Conservation (phyloP, 2,329 filamentous ascomycete genomes). For the Basipetospora chlamydospora region DNA sequence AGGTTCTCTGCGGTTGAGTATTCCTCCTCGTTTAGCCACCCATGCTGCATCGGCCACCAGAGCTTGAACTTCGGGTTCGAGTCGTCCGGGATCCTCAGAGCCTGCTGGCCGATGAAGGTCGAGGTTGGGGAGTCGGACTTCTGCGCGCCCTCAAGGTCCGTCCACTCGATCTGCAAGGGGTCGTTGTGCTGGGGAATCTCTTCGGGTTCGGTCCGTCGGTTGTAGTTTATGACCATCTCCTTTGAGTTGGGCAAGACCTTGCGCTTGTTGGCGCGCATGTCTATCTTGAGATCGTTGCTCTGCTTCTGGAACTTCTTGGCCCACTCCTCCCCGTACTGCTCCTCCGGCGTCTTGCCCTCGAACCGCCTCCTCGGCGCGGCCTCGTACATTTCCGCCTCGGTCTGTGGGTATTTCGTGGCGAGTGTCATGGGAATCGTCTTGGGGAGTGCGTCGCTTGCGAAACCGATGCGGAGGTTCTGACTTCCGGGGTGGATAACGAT, state of each 20-base stretch:
- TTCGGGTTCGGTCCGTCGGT: constrained; percentile 69
- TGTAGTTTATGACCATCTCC: constrained; percentile 89
- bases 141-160: constrained; percentile 54
- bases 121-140: constrained; percentile 45
- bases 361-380: constrained; percentile 60
- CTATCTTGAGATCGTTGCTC: constrained; percentile 73
- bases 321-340: constrained; percentile 77
- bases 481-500: constrained; percentile 93
- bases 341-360: constrained; percentile 50
- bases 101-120: constrained; percentile 69
- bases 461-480: constrained; percentile 84
- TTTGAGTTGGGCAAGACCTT: constrained; percentile 95
- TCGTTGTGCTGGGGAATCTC: constrained; percentile 91
- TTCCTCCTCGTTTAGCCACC: constrained; percentile 81
- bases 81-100: constrained; percentile 74
- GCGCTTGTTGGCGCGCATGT: constrained; percentile 87
- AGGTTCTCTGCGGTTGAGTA: constrained; percentile 69
- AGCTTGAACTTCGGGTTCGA: constrained; percentile 83
- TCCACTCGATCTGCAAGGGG: constrained; percentile 88
- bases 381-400: constrained; percentile 71
- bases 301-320: constrained; percentile 63
- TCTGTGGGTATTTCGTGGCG: constrained; percentile 61
- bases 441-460: constrained; percentile 89
- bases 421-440: constrained; percentile 91
- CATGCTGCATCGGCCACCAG: constrained; percentile 79